These are phyloP conservation scores for Ceratobasidium sp. DNA, from an alignment of 1,284 basidiomycete species.

Conservation along the genomic window DNA sequence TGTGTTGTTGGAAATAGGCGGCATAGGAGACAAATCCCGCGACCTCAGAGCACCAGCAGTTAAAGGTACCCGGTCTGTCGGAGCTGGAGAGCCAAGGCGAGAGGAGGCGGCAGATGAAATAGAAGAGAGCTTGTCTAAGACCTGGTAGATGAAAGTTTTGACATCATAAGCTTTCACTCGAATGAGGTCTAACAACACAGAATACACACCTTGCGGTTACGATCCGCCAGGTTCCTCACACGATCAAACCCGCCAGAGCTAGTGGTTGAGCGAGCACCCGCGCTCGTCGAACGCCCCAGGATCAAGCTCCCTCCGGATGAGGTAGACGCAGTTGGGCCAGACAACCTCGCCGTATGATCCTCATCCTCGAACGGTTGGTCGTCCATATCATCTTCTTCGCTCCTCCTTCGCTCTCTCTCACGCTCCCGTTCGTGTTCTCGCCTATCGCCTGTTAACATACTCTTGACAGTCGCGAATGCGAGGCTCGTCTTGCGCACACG, in stretches of 20 bases:
- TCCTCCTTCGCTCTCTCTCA: background rate
- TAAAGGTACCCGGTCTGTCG: slow-evolving; percentile 21
- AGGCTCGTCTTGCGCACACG: slow-evolving; percentile 44
- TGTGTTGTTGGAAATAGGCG: slow-evolving; percentile 26
- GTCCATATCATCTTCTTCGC: slow-evolving; percentile 34
- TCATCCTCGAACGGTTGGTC: slow-evolving; percentile 47
- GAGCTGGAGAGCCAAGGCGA: slow-evolving; percentile 36
- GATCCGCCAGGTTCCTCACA: slow-evolving; percentile 44
- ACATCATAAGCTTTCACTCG: slow-evolving; percentile 1
- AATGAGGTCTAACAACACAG: background rate
- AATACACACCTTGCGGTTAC: slow-evolving; percentile 47
- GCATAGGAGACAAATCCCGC: slow-evolving; percentile 32
- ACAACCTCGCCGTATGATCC: slow-evolving; percentile 48
- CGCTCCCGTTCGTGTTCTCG: slow-evolving; percentile 20
- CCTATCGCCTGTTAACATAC: slow-evolving; percentile 34
- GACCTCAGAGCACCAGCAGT: slow-evolving; percentile 37
- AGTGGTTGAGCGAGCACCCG: slow-evolving; percentile 39
- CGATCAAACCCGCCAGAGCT: slow-evolving; percentile 42
- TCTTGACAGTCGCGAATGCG: slow-evolving; percentile 44
- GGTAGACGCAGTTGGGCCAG: slow-evolving; percentile 33
- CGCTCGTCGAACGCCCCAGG: slow-evolving; percentile 32
- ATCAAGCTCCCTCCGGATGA: slow-evolving; percentile 34
- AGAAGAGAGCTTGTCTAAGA: slow-evolving; percentile 46
- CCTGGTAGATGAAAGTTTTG: slow-evolving; percentile 15
- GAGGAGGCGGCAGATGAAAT: slow-evolving; percentile 41